Evolutionary conservation across 306 rosid species (phyloP), one percentile per base, ranked within the genome.

Genomic region (Sechiopsis laciniata): DNA sequence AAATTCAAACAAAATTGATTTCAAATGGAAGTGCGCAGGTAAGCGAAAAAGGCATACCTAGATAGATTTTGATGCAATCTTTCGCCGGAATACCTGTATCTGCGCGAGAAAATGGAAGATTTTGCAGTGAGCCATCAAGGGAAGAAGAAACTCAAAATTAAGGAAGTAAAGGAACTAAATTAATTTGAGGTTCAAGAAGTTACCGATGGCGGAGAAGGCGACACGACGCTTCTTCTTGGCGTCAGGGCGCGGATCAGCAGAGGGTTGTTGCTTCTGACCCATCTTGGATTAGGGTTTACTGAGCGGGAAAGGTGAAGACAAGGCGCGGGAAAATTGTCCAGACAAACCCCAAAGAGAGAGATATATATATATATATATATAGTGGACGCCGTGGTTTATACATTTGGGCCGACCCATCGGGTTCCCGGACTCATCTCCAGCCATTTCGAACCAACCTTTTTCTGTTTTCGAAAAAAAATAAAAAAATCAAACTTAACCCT

Each of bases 21-120:
- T 12, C n/a, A 6, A 77, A 77, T 21, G 21, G 16, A 17, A 57
- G 14, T 2, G 17, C 22, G 16, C 0, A 51, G 7, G 24, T 16
- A 51, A 37, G 56, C 2, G 10, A 48, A 3, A 51, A 2, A 14
- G 5, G n/a, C 70, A 16, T 89, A 90, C 98, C 98, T 29, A 93
- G 82, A 63, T 76, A 93, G 42, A 93, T 85, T 80, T 82, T 76
- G 76, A 93, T 87, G 84, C 97, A 93, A 17, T 90, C 96, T 71
- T 83, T 87, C 10, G 97, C 96, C 63, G 91, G 92, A 24, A 93
- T 78, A 57, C 96, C 98, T 71, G 74, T 62, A 90, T 90, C 98
- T 78, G 78, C 73, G 21, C 19, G 3, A 59, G 45, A 68, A 78
- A 14, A n/a, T 0, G 45, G 74, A 72, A 78, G 29, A 32, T 7